phyloP scores from a whole-genome alignment of 495 filamentous ascomycete species.

The Cairneyella variabilis region DNA sequence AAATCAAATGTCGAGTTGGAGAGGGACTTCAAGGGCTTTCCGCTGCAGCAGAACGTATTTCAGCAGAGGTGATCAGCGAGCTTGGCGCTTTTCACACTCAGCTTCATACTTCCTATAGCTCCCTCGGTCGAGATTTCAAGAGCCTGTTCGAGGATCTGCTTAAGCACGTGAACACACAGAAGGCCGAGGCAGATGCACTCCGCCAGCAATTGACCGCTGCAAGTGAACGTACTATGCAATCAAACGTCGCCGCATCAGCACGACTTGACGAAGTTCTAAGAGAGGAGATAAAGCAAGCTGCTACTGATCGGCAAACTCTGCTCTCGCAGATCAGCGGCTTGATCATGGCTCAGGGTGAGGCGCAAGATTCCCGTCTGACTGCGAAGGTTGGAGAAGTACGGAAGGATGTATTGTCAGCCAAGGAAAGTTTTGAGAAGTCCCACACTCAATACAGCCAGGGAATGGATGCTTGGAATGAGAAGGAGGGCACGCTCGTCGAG shows the following conservation, averaged over 20 bases:
- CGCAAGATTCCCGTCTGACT: conserved; percentile 67
- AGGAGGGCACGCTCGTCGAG: conserved; percentile 64
- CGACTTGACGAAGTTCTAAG: conserved; percentile 66
- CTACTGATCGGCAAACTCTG: conserved; percentile 68
- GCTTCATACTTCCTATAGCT: conserved; percentile 80
- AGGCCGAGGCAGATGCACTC: conserved; percentile 68
- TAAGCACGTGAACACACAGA: conserved; percentile 70
- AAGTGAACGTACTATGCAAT: conserved; percentile 57
- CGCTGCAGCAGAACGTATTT: conserved; percentile 79
- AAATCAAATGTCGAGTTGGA: conserved; percentile 80
- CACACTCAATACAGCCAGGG: conserved; percentile 61
- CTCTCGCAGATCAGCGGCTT: conserved; percentile 72
- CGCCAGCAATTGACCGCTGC: conserved; percentile 66
- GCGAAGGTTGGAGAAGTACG: conserved; percentile 57
- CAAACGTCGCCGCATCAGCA: conserved; percentile 61
- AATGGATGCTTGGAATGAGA: conserved; percentile 72
- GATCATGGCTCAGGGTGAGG: conserved; percentile 67
- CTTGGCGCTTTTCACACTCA: conserved; percentile 76
- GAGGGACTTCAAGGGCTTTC: conserved; percentile 83
- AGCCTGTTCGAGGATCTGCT: conserved; percentile 75
- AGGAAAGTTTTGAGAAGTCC: conserved; percentile 57
- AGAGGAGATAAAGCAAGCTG: conserved; percentile 70
- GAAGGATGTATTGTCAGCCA: conserved; percentile 57
- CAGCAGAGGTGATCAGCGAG: conserved; percentile 86
- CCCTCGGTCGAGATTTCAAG: conserved; percentile 88